Percentiles rank a stretch among this genome's conserved stretches.
Conservation (phyloP, 2,329 filamentous ascomycete genomes). For the Emergomyces pasteurianus region DNA sequence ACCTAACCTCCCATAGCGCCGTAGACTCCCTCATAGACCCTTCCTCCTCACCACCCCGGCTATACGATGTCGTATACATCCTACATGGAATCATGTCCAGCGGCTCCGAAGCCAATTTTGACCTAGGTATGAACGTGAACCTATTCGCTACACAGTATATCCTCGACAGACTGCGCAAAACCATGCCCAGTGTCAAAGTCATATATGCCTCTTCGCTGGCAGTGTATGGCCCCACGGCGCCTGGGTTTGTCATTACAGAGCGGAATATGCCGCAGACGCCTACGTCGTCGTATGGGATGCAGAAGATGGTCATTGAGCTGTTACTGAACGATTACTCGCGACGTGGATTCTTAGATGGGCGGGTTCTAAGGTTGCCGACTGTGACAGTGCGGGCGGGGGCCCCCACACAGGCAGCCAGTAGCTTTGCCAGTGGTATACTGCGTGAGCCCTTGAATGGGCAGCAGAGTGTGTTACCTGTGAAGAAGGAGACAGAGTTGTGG, state of each 20-base stretch:
- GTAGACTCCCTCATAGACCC: constrained; percentile 29
- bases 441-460: constrained; percentile 41
- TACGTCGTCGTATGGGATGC: constrained; percentile 39
- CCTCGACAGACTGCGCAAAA: constrained; percentile 36
- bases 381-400: constrained; percentile 41
- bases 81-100: constrained; percentile 46
- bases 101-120: constrained; percentile 41
- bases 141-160: constrained; percentile 38
- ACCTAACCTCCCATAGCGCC: constrained; percentile 32
- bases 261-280: constrained; percentile 37
- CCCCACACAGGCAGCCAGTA: constrained; percentile 40
- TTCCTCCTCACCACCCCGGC: constrained; percentile 19
- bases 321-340: constrained; percentile 42
- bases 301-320: constrained; percentile 41
- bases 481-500: constrained; percentile 44
- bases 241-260: constrained; percentile 32
- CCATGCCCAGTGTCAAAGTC: constrained; percentile 35
- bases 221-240: constrained; percentile 39
- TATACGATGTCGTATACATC: constrained; percentile 38
- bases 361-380: constrained; percentile 38
- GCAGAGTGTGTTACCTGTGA: constrained; percentile 40
- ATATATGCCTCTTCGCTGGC: constrained; percentile 40
- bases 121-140: constrained; percentile 40
- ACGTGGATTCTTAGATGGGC: constrained; percentile 37
- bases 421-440: constrained; percentile 42